Conservation (phyloP, 352 stramenopile species). For the Globisporangium solare region DNA sequence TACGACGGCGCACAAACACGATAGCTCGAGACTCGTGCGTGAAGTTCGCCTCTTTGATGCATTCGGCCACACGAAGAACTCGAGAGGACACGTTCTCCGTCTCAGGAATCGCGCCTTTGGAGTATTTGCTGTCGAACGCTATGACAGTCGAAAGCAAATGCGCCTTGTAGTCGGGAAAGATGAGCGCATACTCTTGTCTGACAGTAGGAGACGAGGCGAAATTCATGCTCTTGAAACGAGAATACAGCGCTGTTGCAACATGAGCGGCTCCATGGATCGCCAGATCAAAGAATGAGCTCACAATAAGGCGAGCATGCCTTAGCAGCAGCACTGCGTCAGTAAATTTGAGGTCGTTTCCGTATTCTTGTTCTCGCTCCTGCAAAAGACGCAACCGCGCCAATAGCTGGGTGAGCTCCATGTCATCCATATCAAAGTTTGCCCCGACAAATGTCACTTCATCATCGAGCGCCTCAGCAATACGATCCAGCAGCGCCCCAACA, state of each 20-base stretch:
- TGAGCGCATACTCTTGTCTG: conserved; percentile 26
- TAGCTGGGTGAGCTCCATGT: conserved; percentile 50
- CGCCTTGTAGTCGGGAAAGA: conserved; percentile 20
- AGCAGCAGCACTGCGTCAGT: conserved; percentile 43
- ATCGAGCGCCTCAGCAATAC: conserved; percentile 21
- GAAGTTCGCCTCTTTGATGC: conserved; percentile 39
- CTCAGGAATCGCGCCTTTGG: background rate
- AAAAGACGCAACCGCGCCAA: conserved; percentile 33
- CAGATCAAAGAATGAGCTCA: conserved; percentile 43
- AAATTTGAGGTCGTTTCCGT: background rate
- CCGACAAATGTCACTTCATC: conserved; percentile 35
- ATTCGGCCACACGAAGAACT: conserved; percentile 44
- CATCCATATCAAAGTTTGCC: conserved; percentile 43
- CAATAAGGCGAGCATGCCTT: conserved; percentile 38
- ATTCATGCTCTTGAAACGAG: conserved; percentile 31
- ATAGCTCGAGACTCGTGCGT: conserved; percentile 63
- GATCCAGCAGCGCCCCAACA: conserved; percentile 33
- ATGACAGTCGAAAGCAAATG: conserved; percentile 32
- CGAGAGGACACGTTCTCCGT: conserved; percentile 44
- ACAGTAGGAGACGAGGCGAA: conserved; percentile 3
- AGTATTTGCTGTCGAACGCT: conserved; percentile 9
- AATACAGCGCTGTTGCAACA: conserved; percentile 29
- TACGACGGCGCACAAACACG: conserved; percentile 68
- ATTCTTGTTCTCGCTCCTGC: conserved; percentile 7
- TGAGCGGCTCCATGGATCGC: conserved; percentile 38